Evolutionary conservation across 345 rosid species (phyloP).

Genomic region (Sonneratia caseolaris): DNA sequence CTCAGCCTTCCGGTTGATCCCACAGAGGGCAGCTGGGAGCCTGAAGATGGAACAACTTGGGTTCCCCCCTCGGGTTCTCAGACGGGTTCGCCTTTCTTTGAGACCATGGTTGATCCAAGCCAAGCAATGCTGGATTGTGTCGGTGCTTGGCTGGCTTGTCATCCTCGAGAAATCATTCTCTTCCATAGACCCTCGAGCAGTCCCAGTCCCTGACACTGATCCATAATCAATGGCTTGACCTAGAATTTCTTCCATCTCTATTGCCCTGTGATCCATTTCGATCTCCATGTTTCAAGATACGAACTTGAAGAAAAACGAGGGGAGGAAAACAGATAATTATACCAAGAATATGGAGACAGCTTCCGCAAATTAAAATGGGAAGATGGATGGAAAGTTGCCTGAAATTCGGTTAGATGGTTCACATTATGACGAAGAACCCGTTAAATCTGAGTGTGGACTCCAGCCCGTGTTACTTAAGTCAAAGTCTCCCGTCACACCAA

Average conservation of each 20-base stretch:
- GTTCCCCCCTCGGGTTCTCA: background rate
- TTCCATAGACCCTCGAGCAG: background rate
- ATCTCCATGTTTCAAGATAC: background rate
- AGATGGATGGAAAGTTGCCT: too few relatives aligned
- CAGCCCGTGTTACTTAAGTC: too few relatives aligned
- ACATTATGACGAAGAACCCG: too few relatives aligned
- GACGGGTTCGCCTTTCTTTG: background rate
- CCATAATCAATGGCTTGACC: background rate
- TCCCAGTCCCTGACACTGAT: background rate
- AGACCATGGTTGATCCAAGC: background rate
- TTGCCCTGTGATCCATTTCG: constrained; percentile 7
- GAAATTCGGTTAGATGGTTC: too few relatives aligned
- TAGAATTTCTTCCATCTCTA: constrained; percentile 4
- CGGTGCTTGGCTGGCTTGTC: background rate
- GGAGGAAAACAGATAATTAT: background rate
- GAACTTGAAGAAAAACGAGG: background rate
- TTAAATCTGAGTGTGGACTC: too few relatives aligned
- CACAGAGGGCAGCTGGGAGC: constrained; percentile 5
- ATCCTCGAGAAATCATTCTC: background rate
- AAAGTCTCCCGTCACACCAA: too few relatives aligned
- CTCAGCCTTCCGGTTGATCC: constrained; percentile 6
- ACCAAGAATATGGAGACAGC: too few relatives aligned
- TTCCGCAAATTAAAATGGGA: too few relatives aligned
- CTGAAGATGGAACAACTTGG: constrained; percentile 3
- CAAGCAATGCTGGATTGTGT: background rate